A percentile compares a stretch with the other conserved stretches of the same genome.
phyloP scores from a whole-genome alignment of 2,329 filamentous ascomycete genomes.

The Fusarium coicis region DNA sequence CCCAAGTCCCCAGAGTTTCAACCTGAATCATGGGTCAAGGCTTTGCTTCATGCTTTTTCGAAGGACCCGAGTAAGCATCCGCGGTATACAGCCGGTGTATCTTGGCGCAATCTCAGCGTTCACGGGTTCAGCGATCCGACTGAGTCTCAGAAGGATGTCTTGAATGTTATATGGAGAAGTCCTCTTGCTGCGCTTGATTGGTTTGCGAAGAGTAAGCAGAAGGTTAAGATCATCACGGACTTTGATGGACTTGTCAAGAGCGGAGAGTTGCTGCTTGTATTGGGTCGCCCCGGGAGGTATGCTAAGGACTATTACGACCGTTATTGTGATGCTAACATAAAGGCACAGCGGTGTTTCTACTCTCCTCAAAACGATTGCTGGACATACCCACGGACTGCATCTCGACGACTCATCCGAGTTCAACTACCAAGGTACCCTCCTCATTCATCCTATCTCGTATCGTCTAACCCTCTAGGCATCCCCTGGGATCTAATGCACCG shows the following conservation, averaged over 20 bases:
- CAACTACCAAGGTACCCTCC: constrained; percentile 74
- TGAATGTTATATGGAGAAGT: constrained; percentile 63
- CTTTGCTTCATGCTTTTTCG: constrained; percentile 29
- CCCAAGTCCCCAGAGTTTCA: constrained; percentile 45
- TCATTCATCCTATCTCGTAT: rapidly evolving
- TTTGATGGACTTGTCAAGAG: constrained; percentile 73
- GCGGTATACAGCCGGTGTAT: constrained; percentile 57
- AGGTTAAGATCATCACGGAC: constrained; percentile 72
- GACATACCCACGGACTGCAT: constrained; percentile 80
- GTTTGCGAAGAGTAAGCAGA: constrained; percentile 62
- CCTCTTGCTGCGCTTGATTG: constrained; percentile 55
- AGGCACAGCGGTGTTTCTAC: constrained; percentile 72
- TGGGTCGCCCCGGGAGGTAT: constrained; percentile 62
- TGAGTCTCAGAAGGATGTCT: constrained; percentile 74
- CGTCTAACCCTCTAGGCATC: constrained; percentile 22
- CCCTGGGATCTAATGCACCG: constrained; percentile 36
- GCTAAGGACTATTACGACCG: too few species aligned
- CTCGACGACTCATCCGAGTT: constrained; percentile 75
- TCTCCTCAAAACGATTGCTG: constrained; percentile 81
- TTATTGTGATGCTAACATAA: too few species aligned
- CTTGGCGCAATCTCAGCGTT: constrained; percentile 72
- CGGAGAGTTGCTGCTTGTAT: constrained; percentile 77
- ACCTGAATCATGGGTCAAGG: constrained; percentile 30
- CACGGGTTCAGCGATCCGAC: constrained; percentile 73
- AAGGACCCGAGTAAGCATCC: constrained; percentile 27